These are phyloP conservation scores for Leccinum fuscescens DNA, from an alignment of 1,284 basidiomycete species.

Conservation along the genomic window DNA sequence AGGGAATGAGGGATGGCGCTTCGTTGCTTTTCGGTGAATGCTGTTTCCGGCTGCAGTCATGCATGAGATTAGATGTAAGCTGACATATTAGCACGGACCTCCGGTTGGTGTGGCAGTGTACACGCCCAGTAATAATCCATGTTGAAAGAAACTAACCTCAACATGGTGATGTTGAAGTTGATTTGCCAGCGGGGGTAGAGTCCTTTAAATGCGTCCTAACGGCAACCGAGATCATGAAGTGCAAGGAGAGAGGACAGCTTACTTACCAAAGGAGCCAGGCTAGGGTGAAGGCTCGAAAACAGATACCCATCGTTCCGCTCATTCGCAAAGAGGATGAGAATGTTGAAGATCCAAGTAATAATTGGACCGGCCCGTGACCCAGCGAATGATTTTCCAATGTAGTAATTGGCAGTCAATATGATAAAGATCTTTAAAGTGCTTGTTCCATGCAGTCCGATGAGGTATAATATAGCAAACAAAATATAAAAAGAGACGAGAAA, in stretches of 20 bases:
- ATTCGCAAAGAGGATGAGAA: conserved; percentile 72
- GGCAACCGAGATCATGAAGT: conserved; percentile 8
- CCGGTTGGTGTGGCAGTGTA: conserved; percentile 34
- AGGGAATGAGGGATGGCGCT: conserved; percentile 43
- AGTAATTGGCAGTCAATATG: conserved; percentile 74
- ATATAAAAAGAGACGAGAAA: conserved; percentile 55
- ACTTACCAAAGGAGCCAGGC: conserved; percentile 55
- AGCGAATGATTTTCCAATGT: conserved; percentile 50
- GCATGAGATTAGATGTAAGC: conserved; percentile 1
- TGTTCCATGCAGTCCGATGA: conserved; percentile 84
- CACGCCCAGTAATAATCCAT: conserved; percentile 91
- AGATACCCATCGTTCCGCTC: conserved; percentile 78
- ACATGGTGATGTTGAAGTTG: conserved; percentile 95
- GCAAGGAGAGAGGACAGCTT: conserved; percentile 21
- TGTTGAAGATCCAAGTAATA: conserved; percentile 79
- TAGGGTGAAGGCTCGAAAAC: conserved; percentile 57
- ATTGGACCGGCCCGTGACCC: conserved; percentile 47
- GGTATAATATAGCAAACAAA: conserved; percentile 66
- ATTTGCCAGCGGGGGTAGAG: conserved; percentile 90
- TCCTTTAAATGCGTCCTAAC: conserved; percentile 68
- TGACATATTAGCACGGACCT: conserved; percentile 39
- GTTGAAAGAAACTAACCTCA: conserved; percentile 89
- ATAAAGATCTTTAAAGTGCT: conserved; percentile 77
- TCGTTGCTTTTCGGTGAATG: conserved; percentile 59
- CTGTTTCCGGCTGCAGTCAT: conserved; percentile 31